Evolutionary conservation across 2,329 filamentous ascomycete species (phyloP), one percentile per base, ranked within the genome.

Genomic region (Calonectria pseudoturangicola): DNA sequence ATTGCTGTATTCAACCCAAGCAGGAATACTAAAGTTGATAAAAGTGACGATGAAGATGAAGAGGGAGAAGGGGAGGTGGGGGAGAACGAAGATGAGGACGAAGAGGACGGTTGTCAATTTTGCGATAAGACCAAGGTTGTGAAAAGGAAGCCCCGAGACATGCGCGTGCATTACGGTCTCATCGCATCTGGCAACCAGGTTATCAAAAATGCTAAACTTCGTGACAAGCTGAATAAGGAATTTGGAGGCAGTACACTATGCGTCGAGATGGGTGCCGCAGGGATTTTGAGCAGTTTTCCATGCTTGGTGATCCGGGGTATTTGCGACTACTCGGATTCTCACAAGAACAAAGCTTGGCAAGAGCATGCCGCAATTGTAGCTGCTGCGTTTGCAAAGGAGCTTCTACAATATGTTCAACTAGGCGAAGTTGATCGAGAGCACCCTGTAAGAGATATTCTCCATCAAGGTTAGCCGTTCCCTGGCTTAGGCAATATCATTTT

Each of bases 291-390:
- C 12, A 33, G 9, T 2, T 62, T 62, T n/a, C 56, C 56, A 2
- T 43, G 56, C 15, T 27, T 62, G 4, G 21, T 62, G 6, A 62
- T 62, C 25, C 33, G 56, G 7, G 56, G 56, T 2, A 62, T 62
- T 25, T 62, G 56, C 18, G 56, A 62, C 9, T 62, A 62, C 33
- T 33, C 56, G 4, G 36, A 62, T 28, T 62, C 36, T 1, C 3
- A 45, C 2, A 62, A 62, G 21, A 62, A 43, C 36, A 62, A 62
- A n/a, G 21, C 16, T 9, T 62, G 56, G 56, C 56, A 62, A 28
- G 56, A 62, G 41, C 7, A 62, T 9, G 33, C 33, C 8, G 36
- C 56, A 28, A 33, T 33, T 27, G 9, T 62, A 21, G 56, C 56
- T 2, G 56, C 56, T 2, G 36, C 56, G 2, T 62, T 43, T 28